phyloP scores from a whole-genome alignment of 1,139 yeast genomes.

The Taphrina betulina region DNA sequence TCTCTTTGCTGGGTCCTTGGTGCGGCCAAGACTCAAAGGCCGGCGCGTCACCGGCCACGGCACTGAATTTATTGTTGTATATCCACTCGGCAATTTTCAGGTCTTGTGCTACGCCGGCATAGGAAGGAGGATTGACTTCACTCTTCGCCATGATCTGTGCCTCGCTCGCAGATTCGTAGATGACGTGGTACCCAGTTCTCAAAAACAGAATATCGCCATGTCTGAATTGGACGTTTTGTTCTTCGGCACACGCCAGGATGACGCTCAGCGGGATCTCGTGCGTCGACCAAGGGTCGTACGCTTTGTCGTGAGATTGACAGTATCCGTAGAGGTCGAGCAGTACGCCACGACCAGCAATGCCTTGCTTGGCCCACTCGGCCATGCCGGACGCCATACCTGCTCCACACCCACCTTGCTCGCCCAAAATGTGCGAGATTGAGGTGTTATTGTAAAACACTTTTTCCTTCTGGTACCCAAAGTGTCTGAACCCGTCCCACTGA shows the following conservation, averaged over 20 bases:
- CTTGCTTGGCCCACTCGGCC: constrained; percentile 42
- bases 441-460: constrained; percentile 41
- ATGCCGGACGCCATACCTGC: constrained; percentile 42
- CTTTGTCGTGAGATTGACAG: constrained; percentile 41
- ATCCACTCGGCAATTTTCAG: constrained; percentile 39
- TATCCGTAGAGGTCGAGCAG: constrained; percentile 42
- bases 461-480: constrained; percentile 39
- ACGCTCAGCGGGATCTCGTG: constrained; percentile 40
- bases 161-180: constrained; percentile 40
- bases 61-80: constrained; percentile 42
- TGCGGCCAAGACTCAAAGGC: constrained; percentile 41
- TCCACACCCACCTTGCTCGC: constrained; percentile 37
- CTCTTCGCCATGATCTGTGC: constrained; percentile 36
- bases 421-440: constrained; percentile 40
- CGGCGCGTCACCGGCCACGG: constrained; percentile 42
- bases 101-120: constrained; percentile 40
- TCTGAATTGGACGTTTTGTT: constrained; percentile 39
- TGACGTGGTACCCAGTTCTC: constrained; percentile 42
- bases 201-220: constrained; percentile 43
- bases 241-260: constrained; percentile 39
- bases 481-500: constrained; percentile 46
- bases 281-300: constrained; percentile 40
- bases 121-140: constrained; percentile 36
- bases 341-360: constrained; percentile 45
- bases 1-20: too few species aligned